Percentiles rank a stretch among this genome's conserved stretches.
These are phyloP conservation scores for Haplosporangium sp. DNA, from an alignment of 371 early-diverging fungal genomes.

Conservation along the genomic window DNA sequence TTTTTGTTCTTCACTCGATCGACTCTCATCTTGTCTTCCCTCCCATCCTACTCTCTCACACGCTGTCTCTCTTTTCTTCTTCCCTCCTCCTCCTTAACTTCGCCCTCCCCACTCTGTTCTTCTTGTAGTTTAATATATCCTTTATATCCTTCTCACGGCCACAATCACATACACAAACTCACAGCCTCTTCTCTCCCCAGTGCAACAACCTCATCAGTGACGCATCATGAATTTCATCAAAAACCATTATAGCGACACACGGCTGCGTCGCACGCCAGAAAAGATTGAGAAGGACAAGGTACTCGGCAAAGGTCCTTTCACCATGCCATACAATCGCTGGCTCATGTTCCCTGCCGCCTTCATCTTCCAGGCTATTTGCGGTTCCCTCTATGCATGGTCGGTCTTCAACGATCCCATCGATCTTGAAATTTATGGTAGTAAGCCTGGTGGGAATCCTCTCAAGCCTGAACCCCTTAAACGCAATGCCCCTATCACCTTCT, in stretches of 20 bases:
- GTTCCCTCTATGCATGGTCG: slow-evolving; percentile 78
- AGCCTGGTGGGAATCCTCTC: slow-evolving; percentile 1
- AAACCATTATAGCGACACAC: slow-evolving; percentile 36
- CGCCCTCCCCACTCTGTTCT: background rate
- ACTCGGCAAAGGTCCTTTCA: slow-evolving; percentile 29
- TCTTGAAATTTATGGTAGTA: slow-evolving; percentile 54
- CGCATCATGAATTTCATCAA: slow-evolving; percentile 13
- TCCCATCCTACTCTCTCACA: background rate
- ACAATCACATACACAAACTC: too few species aligned
- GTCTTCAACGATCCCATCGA: slow-evolving; percentile 74
- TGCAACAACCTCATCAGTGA: background rate
- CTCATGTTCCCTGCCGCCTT: slow-evolving; percentile 68
- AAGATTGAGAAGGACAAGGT: slow-evolving; percentile 53
- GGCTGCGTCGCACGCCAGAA: slow-evolving; percentile 16
- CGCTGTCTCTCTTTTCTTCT: background rate
- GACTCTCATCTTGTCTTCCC: background rate
- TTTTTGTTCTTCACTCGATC: background rate
- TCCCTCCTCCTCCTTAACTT: background rate
- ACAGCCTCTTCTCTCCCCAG: background rate
- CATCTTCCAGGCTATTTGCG: slow-evolving; percentile 73
- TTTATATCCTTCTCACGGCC: too few species aligned
- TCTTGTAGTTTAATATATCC: background rate
- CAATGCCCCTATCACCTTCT: slow-evolving; percentile 69
- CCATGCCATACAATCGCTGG: slow-evolving; percentile 64
- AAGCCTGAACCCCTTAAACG: slow-evolving; percentile 12